These are phyloP conservation scores for Sambucus nigra DNA, from an alignment of 129 eudicot genomes.

Conservation along the genomic window DNA sequence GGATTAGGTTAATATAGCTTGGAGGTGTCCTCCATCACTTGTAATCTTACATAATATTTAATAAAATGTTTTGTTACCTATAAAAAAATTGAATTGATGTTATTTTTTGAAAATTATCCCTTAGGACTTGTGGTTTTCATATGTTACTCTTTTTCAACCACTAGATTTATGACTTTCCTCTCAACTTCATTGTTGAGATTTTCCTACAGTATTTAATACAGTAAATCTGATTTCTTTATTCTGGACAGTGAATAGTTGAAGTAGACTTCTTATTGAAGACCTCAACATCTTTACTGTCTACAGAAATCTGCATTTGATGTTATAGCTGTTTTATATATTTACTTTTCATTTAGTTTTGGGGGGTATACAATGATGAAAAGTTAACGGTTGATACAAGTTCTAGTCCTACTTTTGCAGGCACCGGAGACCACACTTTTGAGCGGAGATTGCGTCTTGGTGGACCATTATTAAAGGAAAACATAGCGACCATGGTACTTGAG, in stretches of 20 bases:
- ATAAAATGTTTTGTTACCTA: no score
- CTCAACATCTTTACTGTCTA: not conserved
- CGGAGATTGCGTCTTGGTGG: slow-evolving; percentile 95
- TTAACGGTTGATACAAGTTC: slow-evolving; percentile 4
- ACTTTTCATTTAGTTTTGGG: slow-evolving; percentile 4
- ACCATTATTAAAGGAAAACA: slow-evolving; percentile 78
- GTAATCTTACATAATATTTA: no score
- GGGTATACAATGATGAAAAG: slow-evolving; percentile 1
- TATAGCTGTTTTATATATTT: not conserved
- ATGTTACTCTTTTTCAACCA: no score
- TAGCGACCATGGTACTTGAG: slow-evolving; percentile 98
- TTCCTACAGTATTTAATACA: no score
- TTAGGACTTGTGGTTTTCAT: no score
- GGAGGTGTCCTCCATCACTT: no score
- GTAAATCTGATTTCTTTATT: no score
- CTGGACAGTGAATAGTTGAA: not conserved
- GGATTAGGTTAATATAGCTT: no score
- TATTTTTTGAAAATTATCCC: no score
- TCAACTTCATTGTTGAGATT: not conserved
- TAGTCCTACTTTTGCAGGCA: slow-evolving; percentile 36
- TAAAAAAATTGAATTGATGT: no score
- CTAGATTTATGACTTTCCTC: not conserved
- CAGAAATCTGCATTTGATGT: not conserved
- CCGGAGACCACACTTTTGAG: slow-evolving; percentile 93
- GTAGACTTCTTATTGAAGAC: not conserved